Conservation (phyloP, 768 basidiomycete species). For the Russula earlei region DNA sequence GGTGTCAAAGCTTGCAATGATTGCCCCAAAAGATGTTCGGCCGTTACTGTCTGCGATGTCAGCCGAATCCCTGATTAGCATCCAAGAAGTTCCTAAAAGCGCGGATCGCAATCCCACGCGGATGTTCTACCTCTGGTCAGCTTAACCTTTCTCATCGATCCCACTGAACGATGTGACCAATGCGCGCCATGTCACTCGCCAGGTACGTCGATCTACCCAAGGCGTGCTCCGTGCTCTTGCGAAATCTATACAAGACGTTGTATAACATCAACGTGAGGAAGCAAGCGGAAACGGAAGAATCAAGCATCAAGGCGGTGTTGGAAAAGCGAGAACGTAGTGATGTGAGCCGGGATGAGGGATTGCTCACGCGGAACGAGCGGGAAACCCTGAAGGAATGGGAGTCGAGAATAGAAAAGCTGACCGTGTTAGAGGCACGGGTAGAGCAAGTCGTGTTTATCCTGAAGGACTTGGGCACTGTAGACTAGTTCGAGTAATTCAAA, state of each 20-base stretch:
- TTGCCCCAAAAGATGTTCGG: constrained; percentile 80
- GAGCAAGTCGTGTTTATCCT: constrained; percentile 87
- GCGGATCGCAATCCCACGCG: constrained; percentile 83
- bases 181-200: constrained; percentile 15
- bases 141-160: neutral
- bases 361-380: constrained; percentile 68
- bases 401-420: constrained; percentile 61
- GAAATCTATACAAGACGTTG: constrained; percentile 79
- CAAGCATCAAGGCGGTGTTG: constrained; percentile 59
- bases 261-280: constrained; percentile 75
- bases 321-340: constrained; percentile 76
- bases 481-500: neutral
- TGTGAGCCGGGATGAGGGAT: constrained; percentile 63
- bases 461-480: constrained; percentile 48
- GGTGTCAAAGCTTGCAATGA: constrained; percentile 92
- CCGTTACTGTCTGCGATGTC: constrained; percentile 71
- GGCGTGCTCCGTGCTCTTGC: constrained; percentile 69
- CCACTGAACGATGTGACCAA: neutral
- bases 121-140: constrained; percentile 87
- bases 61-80: constrained; percentile 73
- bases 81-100: constrained; percentile 88
- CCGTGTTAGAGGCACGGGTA: constrained; percentile 72
- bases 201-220: constrained; percentile 88
- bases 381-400: constrained; percentile 69
- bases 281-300: constrained; percentile 61